These are phyloP conservation scores for Ganoderma resinaceum DNA, from an alignment of 1,284 basidiomycete species.

Conservation along the genomic window DNA sequence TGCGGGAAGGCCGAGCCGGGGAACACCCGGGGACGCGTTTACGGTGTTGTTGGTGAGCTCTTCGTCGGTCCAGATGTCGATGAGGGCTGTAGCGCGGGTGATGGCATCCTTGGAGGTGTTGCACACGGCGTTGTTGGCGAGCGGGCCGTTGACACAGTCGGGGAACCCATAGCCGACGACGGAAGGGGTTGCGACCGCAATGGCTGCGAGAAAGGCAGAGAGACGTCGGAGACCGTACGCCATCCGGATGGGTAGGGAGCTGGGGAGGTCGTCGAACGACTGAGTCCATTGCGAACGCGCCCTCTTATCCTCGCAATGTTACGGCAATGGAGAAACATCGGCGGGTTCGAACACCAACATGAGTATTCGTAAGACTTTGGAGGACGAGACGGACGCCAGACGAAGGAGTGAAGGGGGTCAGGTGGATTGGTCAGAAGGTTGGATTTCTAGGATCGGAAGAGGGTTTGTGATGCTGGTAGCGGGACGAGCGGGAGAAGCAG, in stretches of 20 bases:
- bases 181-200: slow-evolving; percentile 15
- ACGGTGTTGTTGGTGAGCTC: slow-evolving; percentile 60
- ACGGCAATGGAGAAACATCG: slow-evolving; percentile 17
- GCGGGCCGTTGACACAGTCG: slow-evolving; percentile 53
- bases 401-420: background rate
- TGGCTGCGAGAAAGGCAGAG: slow-evolving; percentile 17
- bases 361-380: background rate
- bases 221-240: slow-evolving; percentile 27
- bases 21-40: slow-evolving; percentile 56
- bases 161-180: slow-evolving; percentile 45
- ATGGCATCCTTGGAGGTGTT: slow-evolving; percentile 52
- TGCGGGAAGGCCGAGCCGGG: slow-evolving; percentile 55
- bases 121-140: slow-evolving; percentile 56
- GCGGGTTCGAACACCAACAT: background rate
- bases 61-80: slow-evolving; percentile 53
- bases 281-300: background rate
- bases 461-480: background rate
- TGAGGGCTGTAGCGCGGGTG: slow-evolving; percentile 56
- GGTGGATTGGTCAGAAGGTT: slow-evolving; percentile 23
- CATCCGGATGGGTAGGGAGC: slow-evolving; percentile 19
- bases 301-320: slow-evolving; percentile 9
- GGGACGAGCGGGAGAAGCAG: slow-evolving; percentile 18
- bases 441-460: slow-evolving; percentile 3
- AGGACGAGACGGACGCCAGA: background rate
- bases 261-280: slow-evolving; percentile 10